Evolutionary conservation across 495 filamentous ascomycete species (phyloP).

Genomic region (Talaromyces ruber): DNA sequence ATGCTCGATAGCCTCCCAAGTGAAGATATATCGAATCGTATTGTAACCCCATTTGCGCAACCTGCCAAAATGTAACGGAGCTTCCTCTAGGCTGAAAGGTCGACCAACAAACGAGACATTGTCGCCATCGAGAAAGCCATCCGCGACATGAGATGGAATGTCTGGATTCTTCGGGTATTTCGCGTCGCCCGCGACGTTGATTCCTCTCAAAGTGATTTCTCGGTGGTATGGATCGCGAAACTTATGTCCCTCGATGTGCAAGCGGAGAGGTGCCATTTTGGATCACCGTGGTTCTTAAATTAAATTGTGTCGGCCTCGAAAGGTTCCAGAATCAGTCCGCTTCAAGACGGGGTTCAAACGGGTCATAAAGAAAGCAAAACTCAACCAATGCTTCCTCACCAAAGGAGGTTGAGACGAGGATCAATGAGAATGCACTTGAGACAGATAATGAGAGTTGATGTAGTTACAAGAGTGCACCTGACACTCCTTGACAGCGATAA

Average conservation of each 20-base stretch:
- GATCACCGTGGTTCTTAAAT: not conserved
- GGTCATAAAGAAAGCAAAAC: not conserved
- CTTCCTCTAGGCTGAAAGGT: conserved; percentile 75
- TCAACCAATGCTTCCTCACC: not conserved
- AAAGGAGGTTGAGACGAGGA: not conserved
- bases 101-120: conserved; percentile 80
- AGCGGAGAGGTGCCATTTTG: conserved; percentile 22
- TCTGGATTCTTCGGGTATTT: conserved; percentile 71
- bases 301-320: not conserved
- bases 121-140: conserved; percentile 89
- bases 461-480: not conserved
- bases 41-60: conserved; percentile 89
- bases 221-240: conserved; percentile 67
- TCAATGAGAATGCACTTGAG: too few relatives aligned
- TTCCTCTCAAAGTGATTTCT: conserved; percentile 59
- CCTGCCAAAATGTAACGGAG: conserved; percentile 79
- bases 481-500: not conserved
- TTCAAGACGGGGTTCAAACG: not conserved
- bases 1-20: conserved; percentile 98
- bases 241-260: conserved; percentile 72
- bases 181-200: conserved; percentile 60
- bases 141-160: conserved; percentile 65
- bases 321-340: not conserved
- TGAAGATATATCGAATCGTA: conserved; percentile 91
- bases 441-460: not conserved